phyloP scores from a whole-genome alignment of 495 filamentous ascomycete species.

The Penicillium angulare region DNA sequence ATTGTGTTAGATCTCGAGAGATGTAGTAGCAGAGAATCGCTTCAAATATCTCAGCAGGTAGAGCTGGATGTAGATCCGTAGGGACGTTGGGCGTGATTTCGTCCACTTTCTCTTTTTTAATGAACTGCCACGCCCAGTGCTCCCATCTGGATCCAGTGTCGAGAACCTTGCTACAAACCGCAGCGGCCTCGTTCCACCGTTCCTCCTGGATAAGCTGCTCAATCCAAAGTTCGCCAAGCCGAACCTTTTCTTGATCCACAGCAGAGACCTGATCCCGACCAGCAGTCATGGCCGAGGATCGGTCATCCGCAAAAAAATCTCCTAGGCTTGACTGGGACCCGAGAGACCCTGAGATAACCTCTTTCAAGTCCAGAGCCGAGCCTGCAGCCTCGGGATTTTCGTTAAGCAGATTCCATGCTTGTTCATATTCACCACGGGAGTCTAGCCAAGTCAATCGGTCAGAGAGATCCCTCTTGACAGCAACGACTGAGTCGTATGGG shows the following conservation, averaged over 20 bases:
- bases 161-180: conserved; percentile 76
- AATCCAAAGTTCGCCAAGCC: conserved; percentile 90
- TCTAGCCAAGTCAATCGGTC: conserved; percentile 87
- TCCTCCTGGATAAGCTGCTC: conserved; percentile 71
- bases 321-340: conserved; percentile 56
- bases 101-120: conserved; percentile 76
- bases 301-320: conserved; percentile 78
- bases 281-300: conserved; percentile 55
- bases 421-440: conserved; percentile 71
- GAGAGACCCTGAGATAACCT: conserved; percentile 57
- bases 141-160: conserved; percentile 83
- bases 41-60: conserved; percentile 85
- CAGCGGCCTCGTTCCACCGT: conserved; percentile 75
- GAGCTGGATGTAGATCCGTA: conserved; percentile 67
- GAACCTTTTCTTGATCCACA: conserved; percentile 84
- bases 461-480: conserved; percentile 75
- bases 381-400: conserved; percentile 64
- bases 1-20: conserved; percentile 59
- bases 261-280: conserved; percentile 50
- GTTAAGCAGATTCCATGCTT: conserved; percentile 86
- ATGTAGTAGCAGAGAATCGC: conserved; percentile 84
- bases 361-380: conserved; percentile 34
- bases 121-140: conserved; percentile 89
- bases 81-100: conserved; percentile 88
- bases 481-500: conserved; percentile 90